These are phyloP conservation scores for Arthromyces matolae DNA, from an alignment of 768 basidiomycete species.

Conservation along the genomic window DNA sequence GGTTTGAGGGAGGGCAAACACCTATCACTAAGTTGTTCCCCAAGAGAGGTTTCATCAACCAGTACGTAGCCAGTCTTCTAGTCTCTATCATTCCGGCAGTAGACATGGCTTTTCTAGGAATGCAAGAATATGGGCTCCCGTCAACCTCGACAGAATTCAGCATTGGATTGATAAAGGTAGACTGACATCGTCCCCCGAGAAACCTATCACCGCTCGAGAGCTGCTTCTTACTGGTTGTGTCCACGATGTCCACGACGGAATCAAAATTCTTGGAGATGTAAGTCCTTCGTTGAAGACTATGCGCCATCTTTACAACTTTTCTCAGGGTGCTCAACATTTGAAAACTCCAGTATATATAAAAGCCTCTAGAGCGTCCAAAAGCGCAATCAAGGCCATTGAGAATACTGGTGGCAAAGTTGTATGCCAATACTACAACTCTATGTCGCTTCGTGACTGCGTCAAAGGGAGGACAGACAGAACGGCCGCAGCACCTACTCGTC, in stretches of 20 bases:
- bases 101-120: constrained; percentile 43
- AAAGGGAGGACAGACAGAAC: constrained; percentile 67
- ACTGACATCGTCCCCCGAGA: constrained; percentile 68
- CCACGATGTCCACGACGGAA: constrained; percentile 84
- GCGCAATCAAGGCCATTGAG: constrained; percentile 84
- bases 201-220: constrained; percentile 85
- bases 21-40: constrained; percentile 88
- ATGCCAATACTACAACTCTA: constrained; percentile 88
- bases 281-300: constrained; percentile 23
- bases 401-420: constrained; percentile 75
- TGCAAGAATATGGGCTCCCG: constrained; percentile 69
- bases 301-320: constrained; percentile 1
- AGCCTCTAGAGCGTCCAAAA: constrained; percentile 81
- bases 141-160: constrained; percentile 87
- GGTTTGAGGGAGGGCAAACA: constrained; percentile 97
- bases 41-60: constrained; percentile 91
- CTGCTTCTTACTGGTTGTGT: constrained; percentile 84
- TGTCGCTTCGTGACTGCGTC: constrained; percentile 77
- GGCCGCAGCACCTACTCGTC: constrained; percentile 79
- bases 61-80: constrained; percentile 48
- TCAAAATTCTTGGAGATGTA: constrained; percentile 88
- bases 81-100: neutral
- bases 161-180: constrained; percentile 88
- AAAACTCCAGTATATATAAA: constrained; percentile 73
- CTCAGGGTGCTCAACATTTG: constrained; percentile 63